Conservation (phyloP, 768 basidiomycete genomes). For the Russula sp. region DNA sequence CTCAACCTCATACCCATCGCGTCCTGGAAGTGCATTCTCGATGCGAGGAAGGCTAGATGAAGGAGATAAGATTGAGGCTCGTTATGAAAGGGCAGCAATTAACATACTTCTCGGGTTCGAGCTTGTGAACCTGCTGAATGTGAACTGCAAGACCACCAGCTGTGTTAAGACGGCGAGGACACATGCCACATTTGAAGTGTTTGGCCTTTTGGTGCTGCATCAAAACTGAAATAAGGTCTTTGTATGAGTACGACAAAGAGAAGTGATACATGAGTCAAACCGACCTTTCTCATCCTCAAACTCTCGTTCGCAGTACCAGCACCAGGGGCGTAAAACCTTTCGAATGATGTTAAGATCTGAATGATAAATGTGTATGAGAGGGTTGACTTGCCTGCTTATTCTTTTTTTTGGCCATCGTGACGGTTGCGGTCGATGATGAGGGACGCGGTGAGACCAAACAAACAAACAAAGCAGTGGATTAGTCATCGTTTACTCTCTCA, state of each 20-base stretch:
- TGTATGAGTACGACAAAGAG: neutral
- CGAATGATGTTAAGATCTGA: constrained; percentile 9
- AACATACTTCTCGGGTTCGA: constrained; percentile 76
- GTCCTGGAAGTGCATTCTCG: constrained; percentile 92
- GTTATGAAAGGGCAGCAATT: neutral
- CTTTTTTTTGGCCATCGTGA: constrained; percentile 49
- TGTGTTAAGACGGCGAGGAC: constrained; percentile 91
- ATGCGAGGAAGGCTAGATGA: constrained; percentile 67
- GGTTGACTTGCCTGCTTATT: constrained; percentile 39
- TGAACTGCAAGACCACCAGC: constrained; percentile 97
- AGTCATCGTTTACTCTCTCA: neutral
- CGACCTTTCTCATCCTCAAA: constrained; percentile 99
- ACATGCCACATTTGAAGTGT: constrained; percentile 97
- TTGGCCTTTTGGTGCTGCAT: constrained; percentile 99
- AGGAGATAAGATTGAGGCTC: constrained; percentile 5
- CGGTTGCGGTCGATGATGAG: neutral
- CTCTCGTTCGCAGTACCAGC: constrained; percentile 99
- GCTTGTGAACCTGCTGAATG: constrained; percentile 97
- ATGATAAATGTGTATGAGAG: neutral
- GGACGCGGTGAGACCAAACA: neutral
- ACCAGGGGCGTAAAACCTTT: constrained; percentile 87
- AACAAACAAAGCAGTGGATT: constrained; percentile 1
- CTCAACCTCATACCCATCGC: constrained; percentile 97
- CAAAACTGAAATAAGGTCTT: constrained; percentile 52
- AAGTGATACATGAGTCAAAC: constrained; percentile 23